Conservation (phyloP, 306 rosid species). For the Pueraria montana region DNA sequence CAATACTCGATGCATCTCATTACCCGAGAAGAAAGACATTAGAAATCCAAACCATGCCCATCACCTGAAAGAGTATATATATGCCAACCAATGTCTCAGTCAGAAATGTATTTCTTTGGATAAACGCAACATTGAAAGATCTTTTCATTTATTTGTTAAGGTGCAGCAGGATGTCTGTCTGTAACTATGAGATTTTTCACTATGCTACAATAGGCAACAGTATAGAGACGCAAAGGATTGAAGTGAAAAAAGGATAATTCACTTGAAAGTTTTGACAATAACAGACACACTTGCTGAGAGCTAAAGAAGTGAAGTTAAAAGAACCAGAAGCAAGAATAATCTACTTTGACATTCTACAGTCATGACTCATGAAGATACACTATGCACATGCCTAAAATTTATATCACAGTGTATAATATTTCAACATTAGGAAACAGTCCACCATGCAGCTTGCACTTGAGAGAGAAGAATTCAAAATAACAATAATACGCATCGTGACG, state of each 20-base stretch:
- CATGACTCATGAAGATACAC: background rate
- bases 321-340: conserved; percentile 10
- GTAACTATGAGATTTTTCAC: conserved; percentile 25
- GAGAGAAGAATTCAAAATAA: background rate
- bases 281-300: conserved; percentile 4
- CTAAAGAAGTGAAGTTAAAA: conserved; percentile 39
- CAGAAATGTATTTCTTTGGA: conserved; percentile 41
- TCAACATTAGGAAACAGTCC: conserved; percentile 7
- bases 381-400: conserved; percentile 1
- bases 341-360: conserved; percentile 16
- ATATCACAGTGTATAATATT: background rate
- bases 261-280: conserved; percentile 24
- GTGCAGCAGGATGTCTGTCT: background rate
- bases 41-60: conserved; percentile 47
- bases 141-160: conserved; percentile 10
- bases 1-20: conserved; percentile 49
- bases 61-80: conserved; percentile 48
- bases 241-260: conserved; percentile 3
- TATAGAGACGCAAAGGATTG: conserved; percentile 23
- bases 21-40: conserved; percentile 43
- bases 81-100: conserved; percentile 42
- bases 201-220: conserved; percentile 33
- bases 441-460: conserved; percentile 3
- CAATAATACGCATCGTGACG: background rate
- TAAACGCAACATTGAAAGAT: conserved; percentile 11